phyloP scores from a whole-genome alignment of 2,329 filamentous ascomycete genomes.

The Trichoderma arundinaceum region DNA sequence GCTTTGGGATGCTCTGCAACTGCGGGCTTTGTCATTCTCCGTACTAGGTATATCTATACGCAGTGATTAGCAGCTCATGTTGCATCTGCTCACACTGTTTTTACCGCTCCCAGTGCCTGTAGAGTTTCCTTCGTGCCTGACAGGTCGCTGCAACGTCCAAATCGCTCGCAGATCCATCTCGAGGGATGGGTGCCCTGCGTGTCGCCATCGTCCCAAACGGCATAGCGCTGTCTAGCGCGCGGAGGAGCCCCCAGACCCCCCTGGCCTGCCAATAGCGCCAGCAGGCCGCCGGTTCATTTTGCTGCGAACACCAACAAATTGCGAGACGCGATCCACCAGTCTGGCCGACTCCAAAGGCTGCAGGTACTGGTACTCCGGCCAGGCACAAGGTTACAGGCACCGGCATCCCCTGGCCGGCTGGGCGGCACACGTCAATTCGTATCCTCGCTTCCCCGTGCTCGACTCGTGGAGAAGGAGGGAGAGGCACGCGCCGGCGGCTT shows the following conservation, averaged over 20 bases:
- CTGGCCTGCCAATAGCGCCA: constrained; percentile 29
- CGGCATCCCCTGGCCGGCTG: neutral
- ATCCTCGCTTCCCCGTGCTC: neutral
- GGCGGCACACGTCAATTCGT: constrained; percentile 18
- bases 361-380: too few relatives aligned
- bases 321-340: constrained; percentile 31
- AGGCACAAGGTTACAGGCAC: neutral
- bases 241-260: constrained; percentile 13
- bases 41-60: too few relatives aligned
- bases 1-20: too few relatives aligned
- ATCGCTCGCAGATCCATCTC: neutral
- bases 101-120: too few relatives aligned
- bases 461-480: neutral
- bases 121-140: too few relatives aligned
- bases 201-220: constrained; percentile 26
- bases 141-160: too few relatives aligned
- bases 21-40: too few relatives aligned
- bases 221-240: constrained; percentile 29
- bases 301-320: constrained; percentile 28
- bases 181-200: constrained; percentile 25
- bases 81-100: too few relatives aligned
- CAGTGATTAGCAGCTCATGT: too few relatives aligned
- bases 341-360: neutral
- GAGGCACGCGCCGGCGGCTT: too few relatives aligned
- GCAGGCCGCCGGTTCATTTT: constrained; percentile 13